Conservation (phyloP, 306 rosid genomes). For the Crataegus laevigata region DNA sequence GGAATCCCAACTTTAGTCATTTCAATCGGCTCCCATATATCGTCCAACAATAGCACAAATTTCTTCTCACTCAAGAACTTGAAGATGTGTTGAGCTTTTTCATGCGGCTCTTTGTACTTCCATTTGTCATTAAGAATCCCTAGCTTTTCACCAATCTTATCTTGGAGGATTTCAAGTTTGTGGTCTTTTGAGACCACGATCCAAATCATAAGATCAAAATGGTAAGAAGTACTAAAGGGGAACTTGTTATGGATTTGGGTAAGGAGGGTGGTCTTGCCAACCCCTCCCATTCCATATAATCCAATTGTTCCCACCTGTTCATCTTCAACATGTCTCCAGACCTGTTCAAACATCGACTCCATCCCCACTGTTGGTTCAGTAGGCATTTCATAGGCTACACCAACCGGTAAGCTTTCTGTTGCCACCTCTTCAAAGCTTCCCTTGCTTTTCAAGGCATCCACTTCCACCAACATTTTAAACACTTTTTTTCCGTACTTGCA, state of each 20-base stretch:
- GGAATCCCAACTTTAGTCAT: neutral
- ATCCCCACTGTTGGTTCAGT: neutral
- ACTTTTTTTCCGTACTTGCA: too few species aligned
- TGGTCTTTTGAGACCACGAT: constrained; percentile 12
- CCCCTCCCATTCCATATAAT: constrained; percentile 21
- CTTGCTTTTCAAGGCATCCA: neutral
- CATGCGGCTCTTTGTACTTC: neutral
- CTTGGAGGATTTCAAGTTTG: neutral
- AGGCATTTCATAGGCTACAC: neutral
- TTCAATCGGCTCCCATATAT: neutral
- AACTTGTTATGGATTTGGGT: neutral
- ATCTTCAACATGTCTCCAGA: constrained; percentile 9
- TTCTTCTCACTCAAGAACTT: neutral
- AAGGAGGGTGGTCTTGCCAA: neutral
- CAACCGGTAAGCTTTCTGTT: neutral
- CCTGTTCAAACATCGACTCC: neutral
- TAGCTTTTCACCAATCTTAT: neutral
- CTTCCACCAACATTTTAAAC: neutral
- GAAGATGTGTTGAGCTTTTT: constrained; percentile 7
- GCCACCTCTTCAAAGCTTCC: neutral
- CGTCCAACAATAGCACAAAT: constrained; percentile 22
- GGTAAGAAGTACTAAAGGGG: neutral
- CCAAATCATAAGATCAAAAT: constrained; percentile 12
- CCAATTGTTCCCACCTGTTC: constrained; percentile 14
- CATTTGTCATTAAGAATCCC: neutral